Evolutionary conservation across 371 early-diverging fungal species (phyloP), one percentile per base, ranked within the genome.

Genomic region (Phascolomyces articulosus): DNA sequence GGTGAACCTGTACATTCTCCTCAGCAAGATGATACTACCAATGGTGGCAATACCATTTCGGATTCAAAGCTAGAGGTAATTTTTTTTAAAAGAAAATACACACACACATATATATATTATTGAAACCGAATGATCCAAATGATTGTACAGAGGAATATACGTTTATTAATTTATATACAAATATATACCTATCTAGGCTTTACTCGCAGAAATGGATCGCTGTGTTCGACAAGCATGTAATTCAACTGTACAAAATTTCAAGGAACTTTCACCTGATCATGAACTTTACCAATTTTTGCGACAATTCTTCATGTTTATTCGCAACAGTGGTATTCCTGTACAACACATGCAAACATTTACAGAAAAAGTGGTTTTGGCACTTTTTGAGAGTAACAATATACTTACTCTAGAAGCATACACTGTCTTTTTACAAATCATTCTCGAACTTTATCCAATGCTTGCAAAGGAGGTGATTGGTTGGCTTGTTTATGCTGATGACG

Each of bases 401-500:
- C 82, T 96, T 41, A 85, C 89, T 8, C 84, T 93, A 16, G 96
- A 95, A 58, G 81, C 93, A 18, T 96, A 95, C 64, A 86, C 92
- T 2, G 75, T 87, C 21, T 75, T 98, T 11, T 77, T 99, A 62
- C 91, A 90, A 59, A 80, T 88, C 8, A 76, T 97, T 38, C 93
- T 93, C 70, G 93, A 94, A 38, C 69, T 87, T 38, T 95, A 95
- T 0, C 80, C 80, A 48, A 84, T 86, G 23, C 89, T 92, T 0
- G 87, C 86, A 18, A 90, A 91, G 72, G 97, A 98, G 74, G 89
- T 96, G 38, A 82, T 84, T 7, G 83, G 87, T 27, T 98, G 97
- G 98, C 77, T 99, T 27, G 80, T 95, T 23, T 96, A 94, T 77
- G 86, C 94, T 0, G 94, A 95, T 58, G 98, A 98, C 68, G 96